These are phyloP conservation scores for Populus alba DNA, from an alignment of 345 rosid species.

Conservation along the genomic window DNA sequence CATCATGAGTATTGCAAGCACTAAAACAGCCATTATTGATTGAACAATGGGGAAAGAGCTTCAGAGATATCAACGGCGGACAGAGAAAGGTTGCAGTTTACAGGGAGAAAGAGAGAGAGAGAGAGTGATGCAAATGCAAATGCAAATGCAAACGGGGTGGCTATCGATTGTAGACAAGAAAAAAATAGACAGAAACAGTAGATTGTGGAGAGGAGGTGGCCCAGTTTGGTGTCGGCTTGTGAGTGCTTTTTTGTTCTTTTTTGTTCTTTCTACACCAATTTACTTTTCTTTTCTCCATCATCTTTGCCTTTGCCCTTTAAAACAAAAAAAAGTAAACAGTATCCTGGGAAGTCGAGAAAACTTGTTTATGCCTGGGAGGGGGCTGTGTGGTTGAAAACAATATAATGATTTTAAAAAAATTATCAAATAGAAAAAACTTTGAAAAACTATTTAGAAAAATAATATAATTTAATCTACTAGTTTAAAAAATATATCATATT, in stretches of 20 bases:
- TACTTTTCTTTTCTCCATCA: slow-evolving; percentile 1
- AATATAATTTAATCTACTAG: too few relatives aligned
- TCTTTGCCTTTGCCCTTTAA: background rate
- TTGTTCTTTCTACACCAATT: too few relatives aligned
- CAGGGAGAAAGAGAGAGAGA: background rate
- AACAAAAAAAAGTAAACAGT: background rate
- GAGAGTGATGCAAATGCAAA: background rate
- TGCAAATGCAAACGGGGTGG: background rate
- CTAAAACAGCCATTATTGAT: slow-evolving; percentile 12
- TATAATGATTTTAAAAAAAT: too few relatives aligned
- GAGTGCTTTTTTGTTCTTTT: background rate
- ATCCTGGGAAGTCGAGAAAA: slow-evolving; percentile 3
- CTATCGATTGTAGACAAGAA: slow-evolving; percentile 1
- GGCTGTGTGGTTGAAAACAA: too few relatives aligned
- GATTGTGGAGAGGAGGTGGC: slow-evolving; percentile 6
- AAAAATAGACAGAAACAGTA: background rate
- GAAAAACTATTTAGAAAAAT: too few relatives aligned
- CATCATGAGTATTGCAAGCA: slow-evolving; percentile 20
- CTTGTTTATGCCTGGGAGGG: too few relatives aligned
- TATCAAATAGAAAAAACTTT: too few relatives aligned
- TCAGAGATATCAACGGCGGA: background rate
- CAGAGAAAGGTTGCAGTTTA: background rate
- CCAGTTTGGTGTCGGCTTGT: slow-evolving; percentile 6
- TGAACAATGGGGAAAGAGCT: background rate
- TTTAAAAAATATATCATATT: too few relatives aligned